Percentiles rank a stretch among this genome's conserved stretches.
phyloP scores from a whole-genome alignment of 2,329 filamentous ascomycete species.

The Trichoderma oligosporum region DNA sequence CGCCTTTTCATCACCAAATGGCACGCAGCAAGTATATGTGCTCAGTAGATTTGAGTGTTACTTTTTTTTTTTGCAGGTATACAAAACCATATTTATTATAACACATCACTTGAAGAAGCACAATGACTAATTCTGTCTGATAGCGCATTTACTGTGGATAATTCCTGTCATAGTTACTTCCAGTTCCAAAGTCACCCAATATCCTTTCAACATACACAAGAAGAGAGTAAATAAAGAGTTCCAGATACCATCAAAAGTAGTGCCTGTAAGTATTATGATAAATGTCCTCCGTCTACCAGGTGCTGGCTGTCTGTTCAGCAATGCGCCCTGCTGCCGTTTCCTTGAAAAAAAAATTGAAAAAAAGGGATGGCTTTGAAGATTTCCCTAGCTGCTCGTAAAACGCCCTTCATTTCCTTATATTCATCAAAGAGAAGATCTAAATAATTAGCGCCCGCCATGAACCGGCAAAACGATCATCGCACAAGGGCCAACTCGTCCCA shows the following conservation, averaged over 20 bases:
- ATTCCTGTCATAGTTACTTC: background rate
- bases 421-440: background rate
- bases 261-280: background rate
- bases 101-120: background rate
- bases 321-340: slow-evolving; percentile 3
- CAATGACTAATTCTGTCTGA: background rate
- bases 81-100: too few species aligned
- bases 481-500: background rate
- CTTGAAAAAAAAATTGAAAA: background rate
- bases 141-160: background rate
- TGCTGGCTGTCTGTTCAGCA: background rate
- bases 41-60: too few species aligned
- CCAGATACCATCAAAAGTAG: background rate
- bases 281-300: background rate
- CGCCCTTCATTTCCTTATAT: background rate
- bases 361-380: background rate
- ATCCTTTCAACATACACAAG: background rate
- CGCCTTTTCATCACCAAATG: too few species aligned
- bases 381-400: background rate
- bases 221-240: background rate
- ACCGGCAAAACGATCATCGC: background rate
- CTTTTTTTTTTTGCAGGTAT: too few species aligned
- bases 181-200: background rate
- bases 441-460: background rate
- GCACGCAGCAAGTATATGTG: too few species aligned